phyloP scores from a whole-genome alignment of 2,329 filamentous ascomycete genomes.

The Botrytis paeoniae region DNA sequence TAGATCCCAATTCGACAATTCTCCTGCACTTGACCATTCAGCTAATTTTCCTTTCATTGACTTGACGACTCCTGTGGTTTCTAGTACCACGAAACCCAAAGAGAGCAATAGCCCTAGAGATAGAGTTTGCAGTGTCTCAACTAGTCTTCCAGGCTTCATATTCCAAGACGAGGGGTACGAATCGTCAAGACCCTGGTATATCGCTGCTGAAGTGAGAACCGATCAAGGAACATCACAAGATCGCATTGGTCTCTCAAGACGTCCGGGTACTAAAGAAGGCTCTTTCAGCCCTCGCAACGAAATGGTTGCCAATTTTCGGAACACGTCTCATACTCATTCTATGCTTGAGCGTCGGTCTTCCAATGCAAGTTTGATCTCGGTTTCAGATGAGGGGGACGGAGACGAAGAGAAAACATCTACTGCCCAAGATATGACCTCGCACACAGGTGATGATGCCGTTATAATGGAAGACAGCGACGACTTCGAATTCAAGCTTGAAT shows the following conservation, averaged over 20 bases:
- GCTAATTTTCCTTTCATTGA: background rate
- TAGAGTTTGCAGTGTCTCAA: background rate
- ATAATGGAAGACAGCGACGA: constrained; percentile 19
- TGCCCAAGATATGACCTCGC: background rate
- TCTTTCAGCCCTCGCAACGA: background rate
- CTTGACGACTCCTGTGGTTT: background rate
- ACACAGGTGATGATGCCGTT: background rate
- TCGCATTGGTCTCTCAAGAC: no score
- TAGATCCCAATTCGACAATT: background rate
- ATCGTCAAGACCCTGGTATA: background rate
- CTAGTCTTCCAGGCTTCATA: background rate
- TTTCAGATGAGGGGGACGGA: background rate
- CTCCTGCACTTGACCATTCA: background rate
- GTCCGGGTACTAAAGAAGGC: background rate
- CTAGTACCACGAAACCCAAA: no score
- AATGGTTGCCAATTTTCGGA: background rate
- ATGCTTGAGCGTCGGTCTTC: background rate
- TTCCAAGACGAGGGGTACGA: background rate
- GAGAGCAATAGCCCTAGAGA: background rate
- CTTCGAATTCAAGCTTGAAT: constrained; percentile 9
- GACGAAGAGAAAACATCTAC: background rate
- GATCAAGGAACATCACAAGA: background rate
- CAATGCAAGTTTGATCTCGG: background rate
- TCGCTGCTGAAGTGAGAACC: background rate
- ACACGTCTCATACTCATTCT: background rate